Base-by-base conservation (phyloP, 2,329 filamentous ascomycete genomes). In the Chalaropsis ovoidea region DNA sequence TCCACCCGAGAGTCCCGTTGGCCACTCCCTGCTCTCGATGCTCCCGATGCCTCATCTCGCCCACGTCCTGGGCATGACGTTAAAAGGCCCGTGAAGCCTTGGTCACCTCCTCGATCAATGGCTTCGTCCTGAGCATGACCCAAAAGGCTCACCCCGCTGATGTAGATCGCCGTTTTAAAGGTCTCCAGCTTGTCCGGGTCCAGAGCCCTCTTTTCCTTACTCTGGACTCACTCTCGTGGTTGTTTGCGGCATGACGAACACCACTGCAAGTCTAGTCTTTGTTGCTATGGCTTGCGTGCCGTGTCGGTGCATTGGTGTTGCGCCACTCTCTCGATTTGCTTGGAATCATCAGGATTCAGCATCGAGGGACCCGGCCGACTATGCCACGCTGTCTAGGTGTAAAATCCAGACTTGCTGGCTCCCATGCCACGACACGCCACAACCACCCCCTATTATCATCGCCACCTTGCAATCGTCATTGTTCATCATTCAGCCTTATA, bases 61-160 rank as follows among this genome's bases (percentile, higher is more conserved):
- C 47, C 71, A 52, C 68, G 71, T 72, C 76, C 76, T 77, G 72
- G 74, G 76, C 72, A 77, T 67, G 75, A 76, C 76, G 67, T 68
- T 71, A 77, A 76, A 76, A 75, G 73, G 74, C 74, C 71, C 54
- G 66, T 62, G 45, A 60, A 65, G 65, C 52, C 43, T 60, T 39
- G 54, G 22, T 47, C 15, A 47, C 31, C 19, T 6, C n/a, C 27
- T 47, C 35, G 35, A 56, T 56, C 24, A 39, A 31, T 47, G 17
- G 65, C 61, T 62, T 56, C 49, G 65, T 63, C 65, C 31, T 63
- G 47, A 49, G 54, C 41, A 58, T 39, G 61, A 66, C 65, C 11
- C 19, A 66, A 65, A 58, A 15, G 27, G 63, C 31, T 49, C 63
- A 35, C 43, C 42, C 7, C 43, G 42, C 63, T 65, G 63, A 58